These are phyloP conservation scores for Neostapfia colusana DNA, from an alignment of 176 grass and related monocot species.

Conservation along the genomic window DNA sequence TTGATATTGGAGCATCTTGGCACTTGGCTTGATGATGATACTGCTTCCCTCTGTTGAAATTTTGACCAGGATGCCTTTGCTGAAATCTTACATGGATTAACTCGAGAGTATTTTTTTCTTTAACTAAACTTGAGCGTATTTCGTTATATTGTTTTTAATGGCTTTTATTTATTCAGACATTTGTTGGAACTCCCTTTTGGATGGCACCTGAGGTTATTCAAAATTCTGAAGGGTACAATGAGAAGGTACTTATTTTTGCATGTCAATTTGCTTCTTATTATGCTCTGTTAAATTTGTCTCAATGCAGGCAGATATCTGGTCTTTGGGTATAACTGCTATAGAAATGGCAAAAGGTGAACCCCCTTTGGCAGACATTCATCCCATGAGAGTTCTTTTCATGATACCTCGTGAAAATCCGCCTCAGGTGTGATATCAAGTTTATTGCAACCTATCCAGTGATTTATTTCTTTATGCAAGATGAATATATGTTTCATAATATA, in stretches of 20 bases:
- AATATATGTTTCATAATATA: conserved; percentile 37
- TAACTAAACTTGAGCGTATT: too few relatives aligned
- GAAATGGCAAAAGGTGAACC: conserved; percentile 99
- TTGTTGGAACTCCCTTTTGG: conserved; percentile 99
- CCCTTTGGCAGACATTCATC: conserved; percentile 98
- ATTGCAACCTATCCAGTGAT: conserved; percentile 24
- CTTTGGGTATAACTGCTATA: conserved; percentile 99
- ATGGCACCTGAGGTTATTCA: conserved; percentile 99
- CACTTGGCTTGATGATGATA: neutral
- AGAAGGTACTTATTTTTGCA: conserved; percentile 67
- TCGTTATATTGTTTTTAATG: conserved; percentile 13
- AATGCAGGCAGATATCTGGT: conserved; percentile 99
- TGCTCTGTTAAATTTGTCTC: conserved; percentile 33
- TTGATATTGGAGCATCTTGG: conserved; percentile 26
- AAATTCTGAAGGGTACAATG: conserved; percentile 98
- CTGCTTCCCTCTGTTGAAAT: conserved; percentile 20
- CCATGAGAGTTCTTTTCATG: conserved; percentile 99
- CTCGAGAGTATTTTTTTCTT: conserved; percentile 10
- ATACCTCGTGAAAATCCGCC: conserved; percentile 99
- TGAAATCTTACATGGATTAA: conserved; percentile 26
- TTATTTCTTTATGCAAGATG: conserved; percentile 20
- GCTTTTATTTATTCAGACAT: conserved; percentile 70
- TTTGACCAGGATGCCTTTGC: neutral
- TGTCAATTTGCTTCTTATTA: conserved; percentile 22
- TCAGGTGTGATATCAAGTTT: conserved; percentile 59